phyloP scores from a whole-genome alignment of 2,329 filamentous ascomycete species.

The Penicillium griseofulvum region DNA sequence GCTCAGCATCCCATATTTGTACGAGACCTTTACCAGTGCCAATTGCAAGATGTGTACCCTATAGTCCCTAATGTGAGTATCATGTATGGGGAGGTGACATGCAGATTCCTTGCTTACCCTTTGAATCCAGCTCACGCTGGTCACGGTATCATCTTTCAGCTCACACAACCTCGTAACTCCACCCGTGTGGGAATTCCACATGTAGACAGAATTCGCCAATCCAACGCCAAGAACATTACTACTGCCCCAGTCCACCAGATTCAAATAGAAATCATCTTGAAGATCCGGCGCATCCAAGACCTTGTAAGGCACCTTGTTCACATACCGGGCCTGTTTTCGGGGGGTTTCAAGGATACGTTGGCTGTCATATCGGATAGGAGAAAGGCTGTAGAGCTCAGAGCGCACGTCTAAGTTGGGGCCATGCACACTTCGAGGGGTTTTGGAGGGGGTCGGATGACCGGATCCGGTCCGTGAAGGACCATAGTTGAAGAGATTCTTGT shows the following conservation, averaged over 20 bases:
- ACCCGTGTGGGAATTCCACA: constrained; percentile 94
- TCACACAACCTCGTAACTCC: constrained; percentile 93
- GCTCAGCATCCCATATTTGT: constrained; percentile 96
- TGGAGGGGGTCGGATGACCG: constrained; percentile 82
- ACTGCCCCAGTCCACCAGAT: constrained; percentile 96
- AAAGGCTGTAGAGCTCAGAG: constrained; percentile 92
- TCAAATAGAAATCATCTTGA: constrained; percentile 96
- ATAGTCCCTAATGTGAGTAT: constrained; percentile 10
- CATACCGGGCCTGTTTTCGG: constrained; percentile 79
- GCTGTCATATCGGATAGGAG: constrained; percentile 87
- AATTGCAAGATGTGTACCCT: constrained; percentile 90
- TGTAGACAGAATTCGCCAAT: constrained; percentile 88
- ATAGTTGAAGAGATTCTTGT: constrained; percentile 96
- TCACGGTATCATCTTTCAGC: constrained; percentile 87
- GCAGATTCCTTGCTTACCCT: constrained; percentile 50
- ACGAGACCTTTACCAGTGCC: constrained; percentile 92
- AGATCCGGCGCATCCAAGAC: constrained; percentile 94
- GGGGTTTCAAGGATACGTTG: constrained; percentile 92
- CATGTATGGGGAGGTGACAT: background rate
- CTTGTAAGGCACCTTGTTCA: constrained; percentile 97
- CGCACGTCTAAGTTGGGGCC: constrained; percentile 84
- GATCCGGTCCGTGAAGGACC: constrained; percentile 71
- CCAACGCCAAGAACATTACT: constrained; percentile 93
- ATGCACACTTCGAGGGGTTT: constrained; percentile 84
- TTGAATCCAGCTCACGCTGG: constrained; percentile 98